Evolutionary conservation across 331 rosid genomes (phyloP).

Genomic region (Spiraea crenata): DNA sequence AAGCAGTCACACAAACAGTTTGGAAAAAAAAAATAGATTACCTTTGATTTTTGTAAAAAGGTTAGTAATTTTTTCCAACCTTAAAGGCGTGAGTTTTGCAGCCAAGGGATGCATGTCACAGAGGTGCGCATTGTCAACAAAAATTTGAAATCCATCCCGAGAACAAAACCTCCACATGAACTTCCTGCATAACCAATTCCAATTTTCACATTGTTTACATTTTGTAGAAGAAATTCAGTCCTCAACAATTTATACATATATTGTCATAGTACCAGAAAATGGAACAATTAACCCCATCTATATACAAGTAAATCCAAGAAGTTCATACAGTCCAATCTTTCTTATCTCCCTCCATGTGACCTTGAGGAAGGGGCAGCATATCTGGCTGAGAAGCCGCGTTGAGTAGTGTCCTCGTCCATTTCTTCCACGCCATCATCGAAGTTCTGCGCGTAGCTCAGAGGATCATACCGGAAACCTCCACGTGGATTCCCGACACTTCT

Average conservation of each 20-base stretch:
- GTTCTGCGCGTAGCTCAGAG: slow-evolving; percentile 72
- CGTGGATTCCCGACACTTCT: slow-evolving; percentile 26
- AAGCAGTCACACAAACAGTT: no score
- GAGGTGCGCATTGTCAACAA: no score
- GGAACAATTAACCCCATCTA: neutral
- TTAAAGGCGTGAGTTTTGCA: no score
- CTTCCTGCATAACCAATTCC: no score
- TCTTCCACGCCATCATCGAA: slow-evolving; percentile 63
- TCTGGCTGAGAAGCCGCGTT: slow-evolving; percentile 65
- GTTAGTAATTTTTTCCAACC: no score
- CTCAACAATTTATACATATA: neutral
- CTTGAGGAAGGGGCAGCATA: slow-evolving; percentile 49
- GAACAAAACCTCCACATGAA: no score
- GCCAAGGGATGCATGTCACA: no score
- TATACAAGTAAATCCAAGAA: neutral
- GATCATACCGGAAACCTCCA: slow-evolving; percentile 58
- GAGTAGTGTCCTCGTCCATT: slow-evolving; percentile 29
- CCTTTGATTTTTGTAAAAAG: no score
- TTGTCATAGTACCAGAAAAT: neutral
- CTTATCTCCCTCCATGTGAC: slow-evolving; percentile 16
- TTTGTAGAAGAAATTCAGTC: neutral
- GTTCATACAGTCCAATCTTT: neutral
- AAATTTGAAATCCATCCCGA: no score
- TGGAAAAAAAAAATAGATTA: no score
- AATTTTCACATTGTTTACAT: no score